Base-by-base conservation (phyloP, 345 rosid genomes). In the Lepidium didymum region DNA sequence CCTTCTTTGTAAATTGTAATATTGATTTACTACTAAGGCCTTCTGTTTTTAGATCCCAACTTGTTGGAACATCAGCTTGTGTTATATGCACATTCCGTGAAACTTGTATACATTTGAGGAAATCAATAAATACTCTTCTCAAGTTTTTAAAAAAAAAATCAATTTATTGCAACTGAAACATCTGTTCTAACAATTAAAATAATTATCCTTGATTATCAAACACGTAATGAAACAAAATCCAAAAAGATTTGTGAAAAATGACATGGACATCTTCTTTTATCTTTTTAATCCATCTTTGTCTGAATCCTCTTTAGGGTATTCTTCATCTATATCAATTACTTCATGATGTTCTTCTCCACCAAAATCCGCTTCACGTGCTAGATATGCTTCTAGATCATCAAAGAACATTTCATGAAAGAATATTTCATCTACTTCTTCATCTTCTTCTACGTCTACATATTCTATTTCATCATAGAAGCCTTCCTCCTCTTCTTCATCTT, bases 271-370 rank as follows among this genome's bases (percentile, higher is more conserved):
- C 21, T 5, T 36, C 16, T 38, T 15, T 1, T 2, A 36, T 38
- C 38, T 54, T 38, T 35, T 40, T 13, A 38, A 38, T 49, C 13
- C 0, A 13, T 50, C 60, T 40, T 60, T 62, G 7, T 70, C 67
- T 0, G 27, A 33, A 6, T 61, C 62, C 4, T 43, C 68, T 31
- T 51, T 15, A 52, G 75, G 75, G 23, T 51, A 61, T 35, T 43
- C 68, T 42, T 52, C 68, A 61, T 70, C 54, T 23, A 61, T 36
- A 33, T 52, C 62, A 44, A 10, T 15, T 18, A 41, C 62, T 42
- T 41, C 62, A 10, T 44, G 47, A 37, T 56, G 38, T 56, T 3
- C 29, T 11, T 12, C 60, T 21, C 7, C 47, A 25, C 10, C 15
- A 41, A 13, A 41, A 16, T 36, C 23, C n/a, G 35, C 52, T 10